Evolutionary conservation across 192 early-diverging fungal species (phyloP), one percentile per base, ranked within the genome.

Genomic region (Mycoemilia scoparia): DNA sequence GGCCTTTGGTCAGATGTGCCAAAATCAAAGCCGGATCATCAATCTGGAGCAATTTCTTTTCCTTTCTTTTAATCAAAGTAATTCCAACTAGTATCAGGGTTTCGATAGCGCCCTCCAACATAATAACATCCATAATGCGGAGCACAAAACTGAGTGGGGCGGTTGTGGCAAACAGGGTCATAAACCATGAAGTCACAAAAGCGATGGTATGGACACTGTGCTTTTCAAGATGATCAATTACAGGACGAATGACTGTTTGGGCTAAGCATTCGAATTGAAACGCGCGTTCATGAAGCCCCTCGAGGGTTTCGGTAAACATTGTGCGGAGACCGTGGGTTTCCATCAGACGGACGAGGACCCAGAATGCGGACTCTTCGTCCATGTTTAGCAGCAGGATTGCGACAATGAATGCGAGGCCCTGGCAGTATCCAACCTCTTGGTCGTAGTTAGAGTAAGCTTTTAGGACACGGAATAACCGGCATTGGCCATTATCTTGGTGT

Each of bases 111-210:
- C 92, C 89, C 49, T 97, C 88, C 2, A 77, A 74, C 45, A 92
- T 86, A 12, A 86, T 66, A 10, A 95, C 70, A 57, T 98, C 93
- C 51, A 87, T 77, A 21, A 91, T 85, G 12, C 93, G 74, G 39
- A 88, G 69, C 6, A 96, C 87, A 33, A 90, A 51, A 10, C 73
- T 64, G 34, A 95, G 63, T 19, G 93, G 93, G 54, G 88, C 91
- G 3, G 82, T 76, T 63, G 92, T 95, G 1, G 93, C 90, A 70
- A 98, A 98, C 21, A 92, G 55, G 0, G 93, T 90, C 47, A 98
- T 61, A 60, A 92, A 95, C 93, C 93, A 98, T 43, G 89, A 87
- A 0, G 86, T 84, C 3, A 85, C 90, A 38, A 85, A 98, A 84
- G 90, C 91, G 24, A 75, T 75, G 0, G 78, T 58, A 24, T 76